These are phyloP conservation scores for Micromonas commoda DNA, from an alignment of 139 green algal species.

Conservation along the genomic window DNA sequence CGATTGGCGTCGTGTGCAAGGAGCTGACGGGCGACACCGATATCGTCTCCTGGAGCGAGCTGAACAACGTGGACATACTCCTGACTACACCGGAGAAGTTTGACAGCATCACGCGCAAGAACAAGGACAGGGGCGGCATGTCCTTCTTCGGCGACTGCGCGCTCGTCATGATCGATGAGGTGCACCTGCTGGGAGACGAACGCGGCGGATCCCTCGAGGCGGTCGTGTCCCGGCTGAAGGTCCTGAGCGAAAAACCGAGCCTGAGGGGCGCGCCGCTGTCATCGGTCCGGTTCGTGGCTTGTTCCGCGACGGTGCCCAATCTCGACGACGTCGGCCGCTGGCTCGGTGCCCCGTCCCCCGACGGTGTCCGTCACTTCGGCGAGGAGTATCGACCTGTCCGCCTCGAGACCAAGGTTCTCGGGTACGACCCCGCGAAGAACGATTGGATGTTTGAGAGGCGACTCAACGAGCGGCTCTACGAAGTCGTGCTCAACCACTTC, in stretches of 20 bases:
- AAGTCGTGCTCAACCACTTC: conserved; percentile 63
- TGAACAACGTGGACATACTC: conserved; percentile 47
- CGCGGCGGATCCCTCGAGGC: conserved; percentile 74
- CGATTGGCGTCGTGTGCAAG: conserved; percentile 42
- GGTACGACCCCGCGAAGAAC: conserved; percentile 54
- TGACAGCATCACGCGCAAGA: conserved; percentile 55
- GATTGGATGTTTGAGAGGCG: conserved; percentile 72
- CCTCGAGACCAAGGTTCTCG: conserved; percentile 68
- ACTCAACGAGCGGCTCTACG: conserved; percentile 64
- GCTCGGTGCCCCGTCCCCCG: conserved; percentile 37
- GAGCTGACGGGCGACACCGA: conserved; percentile 72
- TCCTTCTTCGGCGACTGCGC: conserved; percentile 65
- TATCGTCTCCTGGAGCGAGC: conserved; percentile 24
- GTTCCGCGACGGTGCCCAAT: conserved; percentile 81
- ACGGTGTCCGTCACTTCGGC: conserved; percentile 48
- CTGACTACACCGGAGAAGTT: conserved; percentile 41
- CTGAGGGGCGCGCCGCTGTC: conserved; percentile 55
- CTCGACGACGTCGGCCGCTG: conserved; percentile 63
- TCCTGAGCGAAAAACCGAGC: conserved; percentile 48
- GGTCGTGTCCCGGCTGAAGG: conserved; percentile 69
- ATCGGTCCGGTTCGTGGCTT: conserved; percentile 68
- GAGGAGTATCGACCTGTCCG: conserved; percentile 80
- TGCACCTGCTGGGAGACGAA: conserved; percentile 76
- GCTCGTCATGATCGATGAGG: conserved; percentile 84
- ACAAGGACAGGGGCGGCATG: conserved; percentile 48